Base-by-base conservation (phyloP, 805 yeast genomes). In the Sungouiozyma ichnusensis region DNA sequence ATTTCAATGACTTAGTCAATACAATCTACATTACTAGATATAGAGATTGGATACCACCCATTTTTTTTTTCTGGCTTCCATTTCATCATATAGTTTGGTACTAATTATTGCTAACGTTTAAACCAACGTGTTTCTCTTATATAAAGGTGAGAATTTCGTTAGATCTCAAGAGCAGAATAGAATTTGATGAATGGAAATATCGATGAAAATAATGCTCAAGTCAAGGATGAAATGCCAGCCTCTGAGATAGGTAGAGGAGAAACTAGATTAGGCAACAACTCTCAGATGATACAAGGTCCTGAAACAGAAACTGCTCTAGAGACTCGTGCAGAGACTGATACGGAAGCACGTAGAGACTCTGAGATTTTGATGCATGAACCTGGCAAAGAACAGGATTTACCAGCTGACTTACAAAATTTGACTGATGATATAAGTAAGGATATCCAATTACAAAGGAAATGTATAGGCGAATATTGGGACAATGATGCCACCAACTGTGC, bases 401-500 rank as follows among this genome's bases (percentile, higher is more conserved):
- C 40, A 14, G 19, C 37, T 16, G 17, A 16, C 19, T 16, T 4
- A 16, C 37, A 15, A 16, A 16, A 16, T 35, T 16, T 19, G 7
- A 8, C n/a, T 13, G 18, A 27, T 37, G 16, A 20, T 15, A 7
- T 35, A 19, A 19, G 35, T 5, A 18, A 15, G 15, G 20, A 33
- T 40, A 16, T 40, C 16, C 19, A 33, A 37, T 37, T 38, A 17
- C 62, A 56, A 44, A 47, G 64, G 35, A 40, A 46, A 2, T 41
- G 43, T 2, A 43, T 60, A 14, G 31, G 37, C 3, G 33, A 43
- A 13, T 37, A 57, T 9, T 39, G 53, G 24, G 37, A 47, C 11
- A 40, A 44, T 7, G 39, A 48, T 33, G 41, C 44, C 15, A 35
- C 20, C 15, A 37, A 40, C 7, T 54, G 53, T 3, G 49, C 60